Conservation (phyloP, 495 filamentous ascomycete genomes). For the Xylaria nigripes region DNA sequence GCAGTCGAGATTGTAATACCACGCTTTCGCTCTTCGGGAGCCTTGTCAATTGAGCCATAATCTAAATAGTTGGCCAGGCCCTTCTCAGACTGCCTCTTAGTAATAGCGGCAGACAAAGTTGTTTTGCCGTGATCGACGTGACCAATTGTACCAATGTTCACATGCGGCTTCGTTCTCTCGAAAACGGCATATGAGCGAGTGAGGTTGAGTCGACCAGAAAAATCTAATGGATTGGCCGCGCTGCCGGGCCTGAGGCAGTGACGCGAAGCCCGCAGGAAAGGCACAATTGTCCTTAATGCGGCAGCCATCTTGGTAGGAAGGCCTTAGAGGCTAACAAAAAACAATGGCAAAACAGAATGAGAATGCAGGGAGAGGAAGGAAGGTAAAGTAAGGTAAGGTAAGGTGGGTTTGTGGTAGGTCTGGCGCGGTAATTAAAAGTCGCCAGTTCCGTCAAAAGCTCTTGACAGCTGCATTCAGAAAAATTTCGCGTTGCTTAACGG, state of each 20-base stretch:
- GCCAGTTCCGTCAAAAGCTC: conserved; percentile 16
- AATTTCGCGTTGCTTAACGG: conserved; percentile 15
- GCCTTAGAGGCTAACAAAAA: conserved; percentile 22
- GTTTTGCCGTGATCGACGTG: conserved; percentile 99
- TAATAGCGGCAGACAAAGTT: conserved; percentile 95
- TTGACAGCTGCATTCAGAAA: conserved; percentile 18
- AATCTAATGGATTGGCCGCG: conserved; percentile 55
- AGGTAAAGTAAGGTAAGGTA: not conserved
- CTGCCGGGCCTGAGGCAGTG: conserved; percentile 52
- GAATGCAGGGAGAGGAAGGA: conserved; percentile 4
- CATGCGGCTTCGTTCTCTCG: conserved; percentile 90
- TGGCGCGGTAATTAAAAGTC: not conserved
- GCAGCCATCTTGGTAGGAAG: conserved; percentile 50
- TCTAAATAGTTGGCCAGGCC: conserved; percentile 89
- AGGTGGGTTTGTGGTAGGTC: conserved; percentile 5
- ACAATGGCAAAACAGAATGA: conserved; percentile 19
- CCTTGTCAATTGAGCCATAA: conserved; percentile 97
- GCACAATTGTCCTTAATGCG: conserved; percentile 56
- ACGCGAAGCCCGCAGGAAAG: conserved; percentile 61
- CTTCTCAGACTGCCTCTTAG: conserved; percentile 91
- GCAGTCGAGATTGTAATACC: conserved; percentile 98
- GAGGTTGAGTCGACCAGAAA: conserved; percentile 53
- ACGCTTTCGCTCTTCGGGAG: conserved; percentile 97
- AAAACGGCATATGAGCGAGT: conserved; percentile 67
- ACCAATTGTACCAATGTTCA: conserved; percentile 98